Evolutionary conservation across 1,284 basidiomycete species (phyloP).

Genomic region (Psilocybe mexicana): DNA sequence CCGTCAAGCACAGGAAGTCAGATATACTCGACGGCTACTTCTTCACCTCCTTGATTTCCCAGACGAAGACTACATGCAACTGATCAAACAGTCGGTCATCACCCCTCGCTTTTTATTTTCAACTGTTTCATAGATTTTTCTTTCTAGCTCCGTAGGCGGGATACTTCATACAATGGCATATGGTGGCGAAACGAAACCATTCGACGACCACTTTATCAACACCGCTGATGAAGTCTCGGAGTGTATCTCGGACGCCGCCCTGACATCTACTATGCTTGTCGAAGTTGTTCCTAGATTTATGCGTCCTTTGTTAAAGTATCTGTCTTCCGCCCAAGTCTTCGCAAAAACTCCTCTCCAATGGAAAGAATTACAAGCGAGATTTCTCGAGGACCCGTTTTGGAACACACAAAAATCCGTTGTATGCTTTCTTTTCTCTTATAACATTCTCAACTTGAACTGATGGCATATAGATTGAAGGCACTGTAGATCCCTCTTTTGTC

Average conservation of each 20-base stretch:
- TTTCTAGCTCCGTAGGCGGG: slow-evolving; percentile 14
- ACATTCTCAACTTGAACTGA: neutral
- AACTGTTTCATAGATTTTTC: neutral
- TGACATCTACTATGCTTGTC: slow-evolving; percentile 15
- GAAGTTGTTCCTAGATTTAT: slow-evolving; percentile 15
- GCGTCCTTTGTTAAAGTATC: slow-evolving; percentile 10
- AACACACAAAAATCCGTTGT: slow-evolving; percentile 11
- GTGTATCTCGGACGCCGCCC: slow-evolving; percentile 13
- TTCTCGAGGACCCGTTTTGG: slow-evolving; percentile 19
- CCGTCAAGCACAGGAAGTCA: slow-evolving; percentile 19
- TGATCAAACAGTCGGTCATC: slow-evolving; percentile 33
- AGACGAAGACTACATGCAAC: slow-evolving; percentile 24
- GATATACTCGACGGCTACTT: slow-evolving; percentile 28
- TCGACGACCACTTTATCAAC: slow-evolving; percentile 14
- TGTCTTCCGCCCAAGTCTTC: slow-evolving; percentile 10
- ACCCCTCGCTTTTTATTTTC: neutral
- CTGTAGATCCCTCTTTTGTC: slow-evolving; percentile 19
- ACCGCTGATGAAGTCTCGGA: slow-evolving; percentile 17
- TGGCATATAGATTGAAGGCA: slow-evolving; percentile 14
- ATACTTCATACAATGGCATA: slow-evolving; percentile 16
- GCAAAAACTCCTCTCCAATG: slow-evolving; percentile 12
- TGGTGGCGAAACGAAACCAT: slow-evolving; percentile 10
- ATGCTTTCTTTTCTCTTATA: neutral
- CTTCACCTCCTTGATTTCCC: slow-evolving; percentile 32
- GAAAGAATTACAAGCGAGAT: slow-evolving; percentile 11